These are phyloP conservation scores for Clarireedia paspali DNA, from an alignment of 2,329 filamentous ascomycete species.

Conservation along the genomic window DNA sequence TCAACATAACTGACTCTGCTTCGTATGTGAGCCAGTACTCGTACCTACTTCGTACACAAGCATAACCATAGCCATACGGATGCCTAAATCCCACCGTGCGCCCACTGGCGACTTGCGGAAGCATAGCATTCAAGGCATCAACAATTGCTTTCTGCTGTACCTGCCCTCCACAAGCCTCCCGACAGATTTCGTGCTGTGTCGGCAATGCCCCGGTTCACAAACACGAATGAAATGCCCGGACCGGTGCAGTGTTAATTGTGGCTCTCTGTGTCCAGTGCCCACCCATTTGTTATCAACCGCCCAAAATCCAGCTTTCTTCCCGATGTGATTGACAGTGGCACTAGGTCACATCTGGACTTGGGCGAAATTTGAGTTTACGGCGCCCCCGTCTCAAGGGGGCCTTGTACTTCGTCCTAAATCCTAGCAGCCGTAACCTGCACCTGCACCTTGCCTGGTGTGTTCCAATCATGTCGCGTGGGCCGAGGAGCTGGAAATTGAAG, in stretches of 20 bases:
- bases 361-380: not conserved
- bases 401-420: not conserved
- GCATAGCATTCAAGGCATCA: conserved; percentile 8
- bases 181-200: not conserved
- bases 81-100: not conserved
- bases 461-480: conserved; percentile 3
- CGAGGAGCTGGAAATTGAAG: conserved; percentile 8
- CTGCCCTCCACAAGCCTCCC: not conserved
- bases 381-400: not conserved
- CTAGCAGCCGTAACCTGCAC: not conserved
- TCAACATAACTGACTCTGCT: too few relatives aligned
- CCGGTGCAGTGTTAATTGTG: not conserved
- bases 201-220: not conserved
- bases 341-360: not conserved
- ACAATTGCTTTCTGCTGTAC: not conserved
- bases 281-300: too few relatives aligned
- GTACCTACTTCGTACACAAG: not conserved
- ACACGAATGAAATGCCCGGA: not conserved
- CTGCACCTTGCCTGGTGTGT: not conserved
- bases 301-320: not conserved
- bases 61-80: not conserved
- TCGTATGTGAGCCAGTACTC: too few relatives aligned
- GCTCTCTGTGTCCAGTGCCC: not conserved
- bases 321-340: not conserved
- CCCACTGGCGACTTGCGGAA: not conserved